phyloP scores from a whole-genome alignment of 768 basidiomycete genomes.

The Auricularia heimuer region DNA sequence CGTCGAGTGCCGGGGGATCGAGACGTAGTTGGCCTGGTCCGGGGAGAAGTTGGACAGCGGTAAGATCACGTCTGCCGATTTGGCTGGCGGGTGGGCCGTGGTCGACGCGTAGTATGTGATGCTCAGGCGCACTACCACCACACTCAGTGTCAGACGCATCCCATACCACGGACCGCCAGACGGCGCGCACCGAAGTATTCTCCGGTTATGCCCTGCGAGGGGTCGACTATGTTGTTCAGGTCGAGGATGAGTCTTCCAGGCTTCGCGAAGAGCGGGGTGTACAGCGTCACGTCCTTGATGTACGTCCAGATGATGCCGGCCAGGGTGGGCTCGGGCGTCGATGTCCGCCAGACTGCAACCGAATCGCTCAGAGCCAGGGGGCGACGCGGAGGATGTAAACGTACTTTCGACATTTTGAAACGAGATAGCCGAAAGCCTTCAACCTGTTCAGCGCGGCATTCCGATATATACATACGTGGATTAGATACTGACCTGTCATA shows the following conservation, averaged over 20 bases:
- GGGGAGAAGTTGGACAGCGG: slow-evolving; percentile 59
- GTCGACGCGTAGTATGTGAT: slow-evolving; percentile 68
- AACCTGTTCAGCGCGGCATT: slow-evolving; percentile 32
- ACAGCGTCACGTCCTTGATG: slow-evolving; percentile 66
- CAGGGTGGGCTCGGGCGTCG: slow-evolving; percentile 63
- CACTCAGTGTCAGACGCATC: neutral
- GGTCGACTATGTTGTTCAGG: slow-evolving; percentile 56
- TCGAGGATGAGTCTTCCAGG: slow-evolving; percentile 63
- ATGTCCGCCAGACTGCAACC: slow-evolving; percentile 62
- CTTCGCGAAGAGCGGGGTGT: slow-evolving; percentile 57
- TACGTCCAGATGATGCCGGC: slow-evolving; percentile 73
- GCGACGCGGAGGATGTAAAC: slow-evolving; percentile 12
- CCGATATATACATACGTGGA: too few relatives aligned
- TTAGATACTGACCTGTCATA: slow-evolving; percentile 19
- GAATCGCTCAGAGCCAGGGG: neutral
- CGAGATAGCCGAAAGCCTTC: slow-evolving; percentile 44
- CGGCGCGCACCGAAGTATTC: slow-evolving; percentile 51
- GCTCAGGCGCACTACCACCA: slow-evolving; percentile 43
- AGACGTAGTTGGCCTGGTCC: slow-evolving; percentile 58
- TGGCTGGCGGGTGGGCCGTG: slow-evolving; percentile 41
- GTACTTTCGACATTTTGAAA: slow-evolving; percentile 71
- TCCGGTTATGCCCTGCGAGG: slow-evolving; percentile 39
- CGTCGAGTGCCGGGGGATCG: slow-evolving; percentile 64
- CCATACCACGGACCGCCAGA: neutral
- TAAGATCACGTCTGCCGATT: slow-evolving; percentile 53